Conservation (phyloP, 148 eudicot species). For the Cornus controversa region DNA sequence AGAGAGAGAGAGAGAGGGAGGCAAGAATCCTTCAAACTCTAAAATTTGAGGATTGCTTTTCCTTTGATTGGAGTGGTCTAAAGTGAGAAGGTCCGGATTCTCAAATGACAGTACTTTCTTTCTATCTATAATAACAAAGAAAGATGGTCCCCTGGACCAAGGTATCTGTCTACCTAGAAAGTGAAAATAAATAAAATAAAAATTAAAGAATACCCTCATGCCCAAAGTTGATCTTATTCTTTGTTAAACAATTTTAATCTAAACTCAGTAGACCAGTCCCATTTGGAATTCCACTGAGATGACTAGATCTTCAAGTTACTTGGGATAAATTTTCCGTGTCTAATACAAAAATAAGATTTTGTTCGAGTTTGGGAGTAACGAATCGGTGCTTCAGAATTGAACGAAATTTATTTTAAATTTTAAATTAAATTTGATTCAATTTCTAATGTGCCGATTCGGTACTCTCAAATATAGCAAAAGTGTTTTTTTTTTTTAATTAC, state of each 20-base stretch:
- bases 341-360: no score
- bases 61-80: constrained; percentile 19
- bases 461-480: no score
- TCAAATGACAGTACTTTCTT: neutral
- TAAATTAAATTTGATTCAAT: no score
- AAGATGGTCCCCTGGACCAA: constrained; percentile 10
- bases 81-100: constrained; percentile 17
- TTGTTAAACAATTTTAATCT: neutral
- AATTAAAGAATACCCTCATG: neutral
- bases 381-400: no score
- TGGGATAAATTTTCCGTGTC: no score
- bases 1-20: no score
- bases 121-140: neutral
- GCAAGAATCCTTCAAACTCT: neutral
- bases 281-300: neutral
- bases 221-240: constrained; percentile 8
- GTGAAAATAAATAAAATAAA: neutral
- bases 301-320: neutral
- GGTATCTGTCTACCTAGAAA: neutral
- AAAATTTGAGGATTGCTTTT: constrained; percentile 8
- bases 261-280: neutral
- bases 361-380: no score
- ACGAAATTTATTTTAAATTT: no score
- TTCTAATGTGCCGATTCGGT: no score
- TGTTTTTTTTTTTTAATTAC: no score